These are phyloP conservation scores for Candida vaughaniae DNA, from an alignment of 805 yeast genomes.

Conservation along the genomic window DNA sequence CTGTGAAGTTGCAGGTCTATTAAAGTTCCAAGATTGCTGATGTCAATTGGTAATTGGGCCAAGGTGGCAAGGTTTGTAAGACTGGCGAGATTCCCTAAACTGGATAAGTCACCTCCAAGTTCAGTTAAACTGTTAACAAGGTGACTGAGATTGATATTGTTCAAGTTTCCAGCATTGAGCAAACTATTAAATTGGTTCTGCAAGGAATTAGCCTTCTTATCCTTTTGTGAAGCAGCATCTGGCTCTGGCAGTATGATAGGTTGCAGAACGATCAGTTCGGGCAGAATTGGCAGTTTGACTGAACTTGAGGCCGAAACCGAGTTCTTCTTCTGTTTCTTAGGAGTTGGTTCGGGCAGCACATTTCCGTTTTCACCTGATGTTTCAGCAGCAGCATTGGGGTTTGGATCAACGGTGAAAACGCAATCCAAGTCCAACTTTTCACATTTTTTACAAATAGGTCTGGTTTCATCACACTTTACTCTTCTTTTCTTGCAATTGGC, in stretches of 20 bases:
- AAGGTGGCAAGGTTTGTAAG: slow-evolving; percentile 40
- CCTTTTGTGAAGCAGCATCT: background rate
- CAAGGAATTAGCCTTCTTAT: background rate
- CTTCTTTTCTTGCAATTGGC: slow-evolving; percentile 84
- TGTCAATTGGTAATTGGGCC: slow-evolving; percentile 43
- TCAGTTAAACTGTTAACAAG: slow-evolving; percentile 40
- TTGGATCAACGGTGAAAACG: slow-evolving; percentile 43
- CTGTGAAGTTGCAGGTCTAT: slow-evolving; percentile 20
- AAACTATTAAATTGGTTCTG: slow-evolving; percentile 11
- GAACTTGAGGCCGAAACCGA: background rate
- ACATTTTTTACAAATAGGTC: slow-evolving; percentile 80
- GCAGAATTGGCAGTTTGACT: background rate
- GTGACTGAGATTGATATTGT: slow-evolving; percentile 42
- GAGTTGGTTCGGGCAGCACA: background rate
- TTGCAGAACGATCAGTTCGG: background rate
- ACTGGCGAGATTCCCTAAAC: slow-evolving; percentile 37
- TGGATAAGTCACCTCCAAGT: slow-evolving; percentile 33
- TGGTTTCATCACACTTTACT: slow-evolving; percentile 88
- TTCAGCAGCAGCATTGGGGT: too few species aligned
- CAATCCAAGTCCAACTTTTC: slow-evolving; percentile 76
- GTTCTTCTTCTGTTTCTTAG: background rate
- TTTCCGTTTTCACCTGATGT: slow-evolving; percentile 2
- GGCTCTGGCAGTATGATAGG: background rate
- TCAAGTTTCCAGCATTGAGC: slow-evolving; percentile 38
- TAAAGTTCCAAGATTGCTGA: slow-evolving; percentile 33